Conservation (phyloP, 2,329 filamentous ascomycete species). For the Cadophora malorum region DNA sequence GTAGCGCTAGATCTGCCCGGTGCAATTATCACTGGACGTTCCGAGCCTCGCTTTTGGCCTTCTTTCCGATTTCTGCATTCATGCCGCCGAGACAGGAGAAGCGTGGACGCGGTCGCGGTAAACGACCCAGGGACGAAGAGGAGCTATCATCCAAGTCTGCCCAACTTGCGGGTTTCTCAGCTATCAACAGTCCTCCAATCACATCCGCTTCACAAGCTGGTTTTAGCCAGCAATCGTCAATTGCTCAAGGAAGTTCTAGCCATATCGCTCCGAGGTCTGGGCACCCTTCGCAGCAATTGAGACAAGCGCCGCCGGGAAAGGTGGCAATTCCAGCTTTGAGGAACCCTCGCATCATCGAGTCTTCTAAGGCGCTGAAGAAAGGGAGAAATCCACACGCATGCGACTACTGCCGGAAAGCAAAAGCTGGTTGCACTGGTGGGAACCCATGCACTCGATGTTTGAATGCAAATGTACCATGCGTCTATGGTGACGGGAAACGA, state of each 20-base stretch:
- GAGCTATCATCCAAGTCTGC: neutral
- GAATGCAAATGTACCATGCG: slow-evolving; percentile 33
- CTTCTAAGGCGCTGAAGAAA: slow-evolving; percentile 31
- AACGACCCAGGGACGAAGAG: slow-evolving; percentile 23
- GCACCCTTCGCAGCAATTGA: neutral
- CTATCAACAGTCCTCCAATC: neutral
- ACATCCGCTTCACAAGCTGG: neutral
- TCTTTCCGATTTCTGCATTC: neutral
- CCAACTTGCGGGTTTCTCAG: neutral
- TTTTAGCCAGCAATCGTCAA: neutral
- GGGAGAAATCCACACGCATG: slow-evolving; percentile 45
- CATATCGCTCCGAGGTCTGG: neutral
- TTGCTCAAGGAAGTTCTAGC: neutral
- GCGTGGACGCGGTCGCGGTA: slow-evolving; percentile 23
- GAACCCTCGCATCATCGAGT: slow-evolving; percentile 20
- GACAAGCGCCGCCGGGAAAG: slow-evolving; percentile 32
- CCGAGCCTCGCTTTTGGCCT: neutral
- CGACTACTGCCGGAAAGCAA: slow-evolving; percentile 45
- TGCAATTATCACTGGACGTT: neutral
- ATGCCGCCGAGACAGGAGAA: slow-evolving; percentile 22
- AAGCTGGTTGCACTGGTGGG: slow-evolving; percentile 47
- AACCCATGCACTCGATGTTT: slow-evolving; percentile 45
- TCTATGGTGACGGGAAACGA: slow-evolving; percentile 43
- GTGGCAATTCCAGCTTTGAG: slow-evolving; percentile 37
- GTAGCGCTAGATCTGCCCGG: neutral